Conservation (phyloP, 179 eudicot genomes). For the Carnegiea gigantea region DNA sequence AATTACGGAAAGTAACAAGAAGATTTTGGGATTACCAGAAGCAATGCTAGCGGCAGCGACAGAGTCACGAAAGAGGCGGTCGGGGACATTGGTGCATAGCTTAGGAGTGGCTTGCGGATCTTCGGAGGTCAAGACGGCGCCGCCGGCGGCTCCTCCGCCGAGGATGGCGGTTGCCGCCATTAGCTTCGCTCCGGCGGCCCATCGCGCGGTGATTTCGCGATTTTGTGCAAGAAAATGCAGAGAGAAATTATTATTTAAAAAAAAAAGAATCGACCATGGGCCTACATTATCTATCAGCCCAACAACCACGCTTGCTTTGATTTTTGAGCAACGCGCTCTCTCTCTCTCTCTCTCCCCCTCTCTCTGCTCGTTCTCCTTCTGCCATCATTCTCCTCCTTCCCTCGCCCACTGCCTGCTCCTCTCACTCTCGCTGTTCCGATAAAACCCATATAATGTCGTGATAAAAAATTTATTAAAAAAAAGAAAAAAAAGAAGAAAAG, state of each 20-base stretch:
- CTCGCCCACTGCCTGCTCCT: no score
- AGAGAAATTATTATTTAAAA: not conserved
- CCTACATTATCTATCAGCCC: not conserved
- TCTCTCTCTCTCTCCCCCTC: no score
- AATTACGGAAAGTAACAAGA: not conserved
- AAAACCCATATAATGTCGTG: no score
- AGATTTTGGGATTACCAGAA: conserved; percentile 43
- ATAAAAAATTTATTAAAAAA: no score
- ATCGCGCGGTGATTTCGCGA: conserved; percentile 64
- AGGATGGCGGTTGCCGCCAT: conserved; percentile 47
- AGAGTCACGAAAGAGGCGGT: conserved; percentile 71
- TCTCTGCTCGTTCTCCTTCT: no score
- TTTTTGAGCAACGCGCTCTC: no score
- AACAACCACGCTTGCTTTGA: no score
- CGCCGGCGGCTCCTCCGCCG: conserved; percentile 66
- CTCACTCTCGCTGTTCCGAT: no score
- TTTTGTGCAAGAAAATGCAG: not conserved
- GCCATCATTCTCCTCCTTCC: no score
- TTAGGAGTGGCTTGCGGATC: conserved; percentile 70
- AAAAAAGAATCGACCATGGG: not conserved
- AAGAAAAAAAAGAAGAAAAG: no score
- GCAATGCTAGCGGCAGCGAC: conserved; percentile 75
- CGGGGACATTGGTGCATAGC: conserved; percentile 70
- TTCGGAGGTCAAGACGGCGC: conserved; percentile 59
- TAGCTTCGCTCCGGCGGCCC: conserved; percentile 54